phyloP scores from a whole-genome alignment of 2,329 filamentous ascomycete genomes.

The Pyricularia pennisetigena region DNA sequence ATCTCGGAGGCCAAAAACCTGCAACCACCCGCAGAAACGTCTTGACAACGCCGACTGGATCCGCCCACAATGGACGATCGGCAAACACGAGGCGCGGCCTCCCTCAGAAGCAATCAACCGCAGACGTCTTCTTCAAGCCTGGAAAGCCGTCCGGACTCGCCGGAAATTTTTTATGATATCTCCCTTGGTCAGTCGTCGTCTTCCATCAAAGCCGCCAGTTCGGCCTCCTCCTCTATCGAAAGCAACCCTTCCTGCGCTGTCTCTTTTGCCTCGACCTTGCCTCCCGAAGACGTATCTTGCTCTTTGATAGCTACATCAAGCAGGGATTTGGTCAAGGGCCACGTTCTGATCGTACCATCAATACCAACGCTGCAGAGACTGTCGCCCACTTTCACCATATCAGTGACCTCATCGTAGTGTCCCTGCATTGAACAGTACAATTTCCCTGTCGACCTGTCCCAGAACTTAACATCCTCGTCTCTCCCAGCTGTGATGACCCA shows the following conservation, averaged over 20 bases:
- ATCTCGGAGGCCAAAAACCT: background rate
- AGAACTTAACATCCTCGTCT: slow-evolving; percentile 86
- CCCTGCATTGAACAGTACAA: slow-evolving; percentile 67
- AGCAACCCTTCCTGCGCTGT: slow-evolving; percentile 42
- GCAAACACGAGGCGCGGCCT: too few species aligned
- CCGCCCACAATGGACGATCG: too few species aligned
- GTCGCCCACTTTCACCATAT: slow-evolving; percentile 53
- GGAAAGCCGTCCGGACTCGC: too few species aligned
- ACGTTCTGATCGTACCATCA: slow-evolving; percentile 78
- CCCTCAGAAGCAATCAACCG: too few species aligned
- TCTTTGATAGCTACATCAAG: slow-evolving; percentile 40
- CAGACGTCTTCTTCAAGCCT: too few species aligned
- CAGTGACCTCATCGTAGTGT: slow-evolving; percentile 90
- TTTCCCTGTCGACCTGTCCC: slow-evolving; percentile 66
- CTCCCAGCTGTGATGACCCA: slow-evolving; percentile 83
- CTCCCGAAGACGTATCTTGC: slow-evolving; percentile 35
- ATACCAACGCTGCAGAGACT: slow-evolving; percentile 75
- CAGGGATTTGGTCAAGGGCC: slow-evolving; percentile 59
- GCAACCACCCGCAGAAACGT: background rate
- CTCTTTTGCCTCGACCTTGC: slow-evolving; percentile 34
- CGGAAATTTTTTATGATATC: too few species aligned
- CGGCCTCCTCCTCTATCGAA: slow-evolving; percentile 82
- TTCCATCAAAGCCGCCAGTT: slow-evolving; percentile 85
- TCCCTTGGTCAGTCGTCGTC: slow-evolving; percentile 35
- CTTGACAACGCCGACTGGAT: too few species aligned